Conservation (phyloP, 345 rosid genomes). For the Streptanthus diversifolius region DNA sequence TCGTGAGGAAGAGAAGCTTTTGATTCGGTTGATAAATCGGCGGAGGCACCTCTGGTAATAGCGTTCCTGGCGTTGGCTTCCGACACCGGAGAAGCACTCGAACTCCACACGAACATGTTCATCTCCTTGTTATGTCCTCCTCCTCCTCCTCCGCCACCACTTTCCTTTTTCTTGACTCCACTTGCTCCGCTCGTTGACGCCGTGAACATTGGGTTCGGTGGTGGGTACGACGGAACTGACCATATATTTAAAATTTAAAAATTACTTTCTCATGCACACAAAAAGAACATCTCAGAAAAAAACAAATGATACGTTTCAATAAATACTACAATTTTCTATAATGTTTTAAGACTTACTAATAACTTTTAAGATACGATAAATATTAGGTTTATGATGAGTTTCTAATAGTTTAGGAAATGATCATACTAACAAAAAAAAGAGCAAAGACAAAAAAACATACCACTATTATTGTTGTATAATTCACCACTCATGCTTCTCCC, state of each 20-base stretch:
- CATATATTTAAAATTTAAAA: neutral
- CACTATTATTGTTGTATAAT: slow-evolving; percentile 45
- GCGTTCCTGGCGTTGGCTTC: slow-evolving; percentile 59
- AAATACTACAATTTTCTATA: neutral
- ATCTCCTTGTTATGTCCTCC: slow-evolving; percentile 49
- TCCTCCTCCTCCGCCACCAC: slow-evolving; percentile 8
- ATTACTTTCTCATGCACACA: neutral
- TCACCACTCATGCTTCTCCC: slow-evolving; percentile 71
- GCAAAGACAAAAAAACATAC: neutral
- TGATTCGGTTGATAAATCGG: slow-evolving; percentile 39
- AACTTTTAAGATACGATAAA: neutral
- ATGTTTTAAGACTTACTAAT: neutral
- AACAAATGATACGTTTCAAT: neutral
- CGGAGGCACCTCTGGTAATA: slow-evolving; percentile 46
- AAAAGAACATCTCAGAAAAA: neutral
- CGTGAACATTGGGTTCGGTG: slow-evolving; percentile 69
- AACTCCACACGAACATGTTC: slow-evolving; percentile 87
- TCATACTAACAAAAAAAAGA: neutral
- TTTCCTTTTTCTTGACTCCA: slow-evolving; percentile 39
- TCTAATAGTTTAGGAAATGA: neutral
- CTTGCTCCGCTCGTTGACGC: slow-evolving; percentile 47
- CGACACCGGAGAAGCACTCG: slow-evolving; percentile 73
- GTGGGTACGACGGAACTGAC: slow-evolving; percentile 47
- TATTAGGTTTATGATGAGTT: neutral
- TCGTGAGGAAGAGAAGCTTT: slow-evolving; percentile 37